These are phyloP conservation scores for Sarocladiaceae sp. DNA, from an alignment of 2,329 filamentous ascomycete species.

Conservation along the genomic window DNA sequence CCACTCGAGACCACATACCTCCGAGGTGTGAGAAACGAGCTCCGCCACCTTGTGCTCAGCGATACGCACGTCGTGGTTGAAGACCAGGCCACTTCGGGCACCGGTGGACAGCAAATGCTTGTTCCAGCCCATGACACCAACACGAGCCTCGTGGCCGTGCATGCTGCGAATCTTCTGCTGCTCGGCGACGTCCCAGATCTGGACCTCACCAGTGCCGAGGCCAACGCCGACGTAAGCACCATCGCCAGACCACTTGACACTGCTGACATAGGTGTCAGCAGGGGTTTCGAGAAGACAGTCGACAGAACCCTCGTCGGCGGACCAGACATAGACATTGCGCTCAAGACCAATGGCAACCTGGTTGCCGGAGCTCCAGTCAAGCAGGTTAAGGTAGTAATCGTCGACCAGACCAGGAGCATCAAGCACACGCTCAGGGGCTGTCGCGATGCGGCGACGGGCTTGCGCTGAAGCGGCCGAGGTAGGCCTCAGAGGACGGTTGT, in stretches of 20 bases:
- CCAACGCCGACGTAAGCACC: slow-evolving; percentile 95
- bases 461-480: slow-evolving; percentile 69
- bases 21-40: slow-evolving; percentile 92
- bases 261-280: slow-evolving; percentile 91
- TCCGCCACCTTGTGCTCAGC: slow-evolving; percentile 97
- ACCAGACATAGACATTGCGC: slow-evolving; percentile 97
- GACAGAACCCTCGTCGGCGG: slow-evolving; percentile 85
- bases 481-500: slow-evolving; percentile 90
- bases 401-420: slow-evolving; percentile 94
- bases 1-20: slow-evolving; percentile 98
- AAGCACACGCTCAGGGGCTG: slow-evolving; percentile 89
- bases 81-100: slow-evolving; percentile 88
- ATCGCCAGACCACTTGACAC: slow-evolving; percentile 97
- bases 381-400: slow-evolving; percentile 97
- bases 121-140: slow-evolving; percentile 98
- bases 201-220: slow-evolving; percentile 89
- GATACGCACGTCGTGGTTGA: slow-evolving; percentile 97
- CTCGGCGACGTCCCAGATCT: slow-evolving; percentile 99
- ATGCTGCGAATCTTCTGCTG: slow-evolving; percentile 94
- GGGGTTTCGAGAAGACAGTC: slow-evolving; percentile 82
- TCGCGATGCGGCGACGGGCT: slow-evolving; percentile 85
- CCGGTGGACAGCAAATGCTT: slow-evolving; percentile 96
- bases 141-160: slow-evolving; percentile 93
- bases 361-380: slow-evolving; percentile 97
- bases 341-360: slow-evolving; percentile 97